Evolutionary conservation across 1,284 basidiomycete genomes (phyloP).

Genomic region (Vanrija sp.): DNA sequence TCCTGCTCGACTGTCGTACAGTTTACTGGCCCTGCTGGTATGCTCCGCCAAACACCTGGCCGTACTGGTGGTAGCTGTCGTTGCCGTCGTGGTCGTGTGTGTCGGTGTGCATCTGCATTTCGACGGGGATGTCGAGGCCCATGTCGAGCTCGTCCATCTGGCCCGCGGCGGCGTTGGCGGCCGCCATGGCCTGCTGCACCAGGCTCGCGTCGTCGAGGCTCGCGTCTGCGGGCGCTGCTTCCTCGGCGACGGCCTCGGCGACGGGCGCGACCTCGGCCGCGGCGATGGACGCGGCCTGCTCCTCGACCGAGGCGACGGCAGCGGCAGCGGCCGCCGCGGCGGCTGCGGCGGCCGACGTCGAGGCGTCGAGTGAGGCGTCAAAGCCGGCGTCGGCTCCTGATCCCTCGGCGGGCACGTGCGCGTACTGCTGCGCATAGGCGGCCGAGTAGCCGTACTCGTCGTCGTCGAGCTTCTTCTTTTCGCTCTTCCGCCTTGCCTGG

Average conservation of each 20-base stretch:
- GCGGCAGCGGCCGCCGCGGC: background rate
- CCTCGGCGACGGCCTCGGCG: background rate
- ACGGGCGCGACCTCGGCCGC: background rate
- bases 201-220: slow-evolving; percentile 34
- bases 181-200: slow-evolving; percentile 44
- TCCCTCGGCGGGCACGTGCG: background rate
- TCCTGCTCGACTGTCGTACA: background rate
- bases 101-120: slow-evolving; percentile 46
- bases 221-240: background rate
- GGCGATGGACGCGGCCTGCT: background rate
- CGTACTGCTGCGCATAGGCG: slow-evolving; percentile 6
- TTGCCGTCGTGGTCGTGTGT: slow-evolving; percentile 28
- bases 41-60: background rate
- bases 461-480: slow-evolving; percentile 12
- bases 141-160: slow-evolving; percentile 48
- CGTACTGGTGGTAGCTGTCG: slow-evolving; percentile 5
- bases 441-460: slow-evolving; percentile 9
- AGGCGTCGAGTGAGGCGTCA: slow-evolving; percentile 2
- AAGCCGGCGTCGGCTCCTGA: slow-evolving; percentile 2
- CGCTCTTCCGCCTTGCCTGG: slow-evolving; percentile 17
- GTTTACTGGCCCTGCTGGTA: slow-evolving; percentile 6
- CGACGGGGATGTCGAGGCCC: slow-evolving; percentile 46
- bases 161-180: slow-evolving; percentile 21
- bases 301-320: background rate
- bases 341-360: background rate